These are phyloP conservation scores for Paracoccidioides brasiliensis DNA, from an alignment of 2,329 filamentous ascomycete genomes.

Conservation along the genomic window DNA sequence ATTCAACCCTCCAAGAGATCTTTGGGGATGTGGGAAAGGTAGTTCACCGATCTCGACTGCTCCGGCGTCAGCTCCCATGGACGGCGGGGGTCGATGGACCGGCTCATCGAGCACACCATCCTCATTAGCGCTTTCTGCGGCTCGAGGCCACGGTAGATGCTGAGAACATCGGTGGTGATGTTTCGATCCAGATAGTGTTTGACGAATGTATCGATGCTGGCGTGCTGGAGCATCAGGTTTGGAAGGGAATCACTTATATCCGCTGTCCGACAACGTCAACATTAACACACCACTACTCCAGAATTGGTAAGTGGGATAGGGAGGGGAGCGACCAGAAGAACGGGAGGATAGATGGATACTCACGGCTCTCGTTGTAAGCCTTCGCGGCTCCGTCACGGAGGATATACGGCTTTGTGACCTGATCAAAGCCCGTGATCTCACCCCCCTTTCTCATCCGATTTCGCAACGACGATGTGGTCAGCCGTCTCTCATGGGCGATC, in stretches of 20 bases:
- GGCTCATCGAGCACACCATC: background rate
- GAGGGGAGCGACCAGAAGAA: background rate
- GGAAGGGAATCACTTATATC: slow-evolving; percentile 14
- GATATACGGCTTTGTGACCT: background rate
- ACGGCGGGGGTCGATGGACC: too few species aligned
- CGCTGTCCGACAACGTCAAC: too few species aligned
- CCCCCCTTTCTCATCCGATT: background rate
- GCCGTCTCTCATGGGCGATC: background rate
- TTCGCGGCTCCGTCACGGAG: background rate
- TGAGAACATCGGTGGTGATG: background rate
- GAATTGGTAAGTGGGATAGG: background rate
- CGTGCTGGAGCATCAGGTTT: slow-evolving; percentile 16
- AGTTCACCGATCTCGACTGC: too few species aligned
- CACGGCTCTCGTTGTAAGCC: background rate
- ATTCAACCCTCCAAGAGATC: background rate
- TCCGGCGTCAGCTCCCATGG: too few species aligned
- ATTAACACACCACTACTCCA: too few species aligned
- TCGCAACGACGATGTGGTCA: background rate
- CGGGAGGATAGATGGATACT: background rate
- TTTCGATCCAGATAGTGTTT: slow-evolving; percentile 12
- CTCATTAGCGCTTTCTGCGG: background rate
- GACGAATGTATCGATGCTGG: slow-evolving; percentile 17
- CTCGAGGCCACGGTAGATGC: background rate
- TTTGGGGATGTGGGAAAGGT: too few species aligned
- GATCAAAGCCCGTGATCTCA: background rate